A percentile compares a stretch with the other conserved stretches of the same genome.
Conservation (phyloP, 225 moss, liverwort and hornwort species). For the Climacium dendroides region DNA sequence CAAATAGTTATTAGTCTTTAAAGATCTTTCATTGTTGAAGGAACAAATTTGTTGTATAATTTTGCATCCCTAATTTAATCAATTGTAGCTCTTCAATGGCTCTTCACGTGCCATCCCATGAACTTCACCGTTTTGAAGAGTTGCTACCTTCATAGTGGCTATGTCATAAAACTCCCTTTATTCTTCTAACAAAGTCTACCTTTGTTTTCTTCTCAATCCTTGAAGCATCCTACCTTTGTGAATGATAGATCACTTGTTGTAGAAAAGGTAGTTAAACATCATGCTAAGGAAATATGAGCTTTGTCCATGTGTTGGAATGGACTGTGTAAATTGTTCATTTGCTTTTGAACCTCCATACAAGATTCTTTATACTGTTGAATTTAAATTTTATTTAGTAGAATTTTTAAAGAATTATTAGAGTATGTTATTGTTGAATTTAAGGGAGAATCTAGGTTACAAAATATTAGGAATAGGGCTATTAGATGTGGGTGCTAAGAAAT, state of each 20-base stretch:
- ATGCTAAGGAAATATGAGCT: neutral
- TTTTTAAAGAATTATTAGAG: rapidly evolving
- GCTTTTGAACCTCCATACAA: neutral
- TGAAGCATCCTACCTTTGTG: neutral
- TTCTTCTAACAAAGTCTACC: neutral
- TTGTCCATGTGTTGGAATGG: rapidly evolving
- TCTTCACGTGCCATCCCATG: neutral
- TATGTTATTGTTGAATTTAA: neutral
- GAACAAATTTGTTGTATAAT: neutral
- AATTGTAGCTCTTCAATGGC: neutral
- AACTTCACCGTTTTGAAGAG: neutral
- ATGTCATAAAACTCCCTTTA: neutral
- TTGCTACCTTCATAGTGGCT: neutral
- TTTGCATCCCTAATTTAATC: neutral
- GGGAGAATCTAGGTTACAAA: rapidly evolving
- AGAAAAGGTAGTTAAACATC: neutral
- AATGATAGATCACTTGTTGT: neutral
- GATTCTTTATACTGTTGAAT: neutral
- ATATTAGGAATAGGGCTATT: neutral
- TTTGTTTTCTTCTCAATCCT: neutral
- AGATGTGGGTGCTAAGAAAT: neutral
- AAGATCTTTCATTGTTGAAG: neutral
- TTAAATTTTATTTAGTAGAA: neutral
- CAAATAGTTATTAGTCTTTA: neutral
- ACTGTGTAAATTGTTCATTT: neutral